These are phyloP conservation scores for Clarkia xantiana DNA, from an alignment of 345 rosid species.

Conservation along the genomic window DNA sequence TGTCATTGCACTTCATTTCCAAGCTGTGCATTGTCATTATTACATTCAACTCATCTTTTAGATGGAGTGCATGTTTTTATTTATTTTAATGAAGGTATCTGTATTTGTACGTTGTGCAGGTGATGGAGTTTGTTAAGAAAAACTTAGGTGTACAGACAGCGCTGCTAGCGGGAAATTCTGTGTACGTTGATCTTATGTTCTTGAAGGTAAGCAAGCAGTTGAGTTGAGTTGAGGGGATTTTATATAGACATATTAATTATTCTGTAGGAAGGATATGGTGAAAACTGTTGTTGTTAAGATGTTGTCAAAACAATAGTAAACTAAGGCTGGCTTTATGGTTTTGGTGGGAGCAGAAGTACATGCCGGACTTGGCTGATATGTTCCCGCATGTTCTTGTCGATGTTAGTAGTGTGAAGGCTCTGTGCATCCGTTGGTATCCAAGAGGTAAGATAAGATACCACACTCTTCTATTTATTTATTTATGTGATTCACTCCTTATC, in stretches of 20 bases:
- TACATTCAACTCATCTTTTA: neutral
- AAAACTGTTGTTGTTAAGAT: no score
- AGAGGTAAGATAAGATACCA: no score
- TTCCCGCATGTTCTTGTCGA: slow-evolving; percentile 72
- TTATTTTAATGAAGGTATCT: neutral
- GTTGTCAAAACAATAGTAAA: neutral
- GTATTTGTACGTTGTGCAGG: slow-evolving; percentile 50
- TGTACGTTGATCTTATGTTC: slow-evolving; percentile 61
- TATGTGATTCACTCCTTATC: slow-evolving; percentile 1
- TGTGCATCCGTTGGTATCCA: slow-evolving; percentile 70
- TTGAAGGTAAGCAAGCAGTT: slow-evolving; percentile 38
- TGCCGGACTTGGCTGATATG: slow-evolving; percentile 66
- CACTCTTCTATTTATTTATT: no score
- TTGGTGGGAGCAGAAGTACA: slow-evolving; percentile 48
- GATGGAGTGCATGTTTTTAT: neutral
- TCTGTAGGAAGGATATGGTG: no score
- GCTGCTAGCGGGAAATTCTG: slow-evolving; percentile 73
- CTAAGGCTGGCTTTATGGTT: neutral
- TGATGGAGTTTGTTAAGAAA: slow-evolving; percentile 51
- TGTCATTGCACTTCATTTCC: no score
- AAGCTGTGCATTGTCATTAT: no score
- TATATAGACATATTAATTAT: no score
- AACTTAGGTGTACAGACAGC: slow-evolving; percentile 50
- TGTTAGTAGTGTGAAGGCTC: slow-evolving; percentile 73
- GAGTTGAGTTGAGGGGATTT: no score